Conservation (phyloP, 805 yeast species). For the Saccharomyces eubayanus region DNA sequence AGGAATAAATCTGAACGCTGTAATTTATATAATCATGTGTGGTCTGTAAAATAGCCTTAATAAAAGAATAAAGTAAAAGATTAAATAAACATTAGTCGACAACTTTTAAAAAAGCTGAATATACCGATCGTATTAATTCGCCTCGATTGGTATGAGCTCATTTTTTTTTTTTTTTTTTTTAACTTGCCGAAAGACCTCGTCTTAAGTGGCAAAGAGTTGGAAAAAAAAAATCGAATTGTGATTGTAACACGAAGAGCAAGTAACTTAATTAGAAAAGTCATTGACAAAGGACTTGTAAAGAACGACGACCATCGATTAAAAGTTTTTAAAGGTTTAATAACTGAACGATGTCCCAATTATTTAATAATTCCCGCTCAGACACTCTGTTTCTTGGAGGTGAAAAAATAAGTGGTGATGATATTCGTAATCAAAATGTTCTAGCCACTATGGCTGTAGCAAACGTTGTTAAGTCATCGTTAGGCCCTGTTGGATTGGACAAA, state of each 20-base stretch:
- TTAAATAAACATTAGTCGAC: background rate
- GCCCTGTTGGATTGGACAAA: conserved; percentile 97
- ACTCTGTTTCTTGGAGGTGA: conserved; percentile 94
- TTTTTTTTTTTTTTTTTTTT: background rate
- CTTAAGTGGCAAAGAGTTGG: background rate
- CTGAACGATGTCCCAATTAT: conserved; percentile 48
- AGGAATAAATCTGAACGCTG: conserved; percentile 23
- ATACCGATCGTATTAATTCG: background rate
- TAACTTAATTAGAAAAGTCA: background rate
- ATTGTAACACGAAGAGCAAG: background rate
- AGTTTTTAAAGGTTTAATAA: background rate
- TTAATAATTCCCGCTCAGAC: conserved; percentile 77
- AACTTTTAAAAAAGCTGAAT: background rate
- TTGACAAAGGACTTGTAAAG: background rate
- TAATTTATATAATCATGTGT: background rate
- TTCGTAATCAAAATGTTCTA: conserved; percentile 89
- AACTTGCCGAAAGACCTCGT: background rate
- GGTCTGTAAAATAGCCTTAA: background rate
- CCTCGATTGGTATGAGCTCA: background rate
- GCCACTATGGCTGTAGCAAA: conserved; percentile 85
- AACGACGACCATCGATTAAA: background rate
- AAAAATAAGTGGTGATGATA: conserved; percentile 90
- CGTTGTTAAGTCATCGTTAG: conserved; percentile 80
- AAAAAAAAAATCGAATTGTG: background rate
- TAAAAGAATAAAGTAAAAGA: background rate